Evolutionary conservation across 164 flowering plant genomes (phyloP).

Genomic region (Tinospora cordifolia): DNA sequence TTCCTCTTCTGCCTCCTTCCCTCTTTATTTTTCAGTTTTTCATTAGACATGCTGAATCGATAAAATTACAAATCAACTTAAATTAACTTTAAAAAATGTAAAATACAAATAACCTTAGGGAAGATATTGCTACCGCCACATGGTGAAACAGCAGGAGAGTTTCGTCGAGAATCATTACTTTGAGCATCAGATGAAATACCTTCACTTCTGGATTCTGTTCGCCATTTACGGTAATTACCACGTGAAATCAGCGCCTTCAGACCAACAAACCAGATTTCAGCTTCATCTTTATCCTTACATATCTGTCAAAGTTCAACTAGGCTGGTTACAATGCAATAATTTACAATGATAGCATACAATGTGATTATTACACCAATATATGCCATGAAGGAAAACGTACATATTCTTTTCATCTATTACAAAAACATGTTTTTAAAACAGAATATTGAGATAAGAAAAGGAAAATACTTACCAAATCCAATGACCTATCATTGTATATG

Average conservation of each 20-base stretch:
- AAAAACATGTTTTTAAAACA: background rate
- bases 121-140: constrained; percentile 27
- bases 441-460: background rate
- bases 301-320: constrained; percentile 39
- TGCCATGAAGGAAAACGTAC: too few relatives aligned
- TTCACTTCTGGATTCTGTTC: constrained; percentile 39
- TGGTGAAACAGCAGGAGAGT: constrained; percentile 32
- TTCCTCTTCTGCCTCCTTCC: background rate
- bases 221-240: constrained; percentile 39
- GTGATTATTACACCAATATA: too few relatives aligned
- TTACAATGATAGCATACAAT: too few relatives aligned
- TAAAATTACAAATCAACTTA: background rate
- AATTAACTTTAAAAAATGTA: background rate
- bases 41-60: background rate
- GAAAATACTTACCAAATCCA: constrained; percentile 66
- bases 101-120: constrained; percentile 18
- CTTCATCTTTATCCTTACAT: constrained; percentile 95
- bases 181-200: constrained; percentile 44
- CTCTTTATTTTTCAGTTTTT: background rate
- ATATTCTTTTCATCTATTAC: background rate
- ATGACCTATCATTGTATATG: constrained; percentile 60
- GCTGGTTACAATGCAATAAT: background rate
- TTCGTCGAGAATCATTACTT: constrained; percentile 26
- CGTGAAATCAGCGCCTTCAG: constrained; percentile 67
- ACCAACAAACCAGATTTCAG: constrained; percentile 91